Percentiles rank a stretch among this genome's conserved stretches.
Conservation (phyloP, 2,329 filamentous ascomycete species). For the Coniochaeta sp. region DNA sequence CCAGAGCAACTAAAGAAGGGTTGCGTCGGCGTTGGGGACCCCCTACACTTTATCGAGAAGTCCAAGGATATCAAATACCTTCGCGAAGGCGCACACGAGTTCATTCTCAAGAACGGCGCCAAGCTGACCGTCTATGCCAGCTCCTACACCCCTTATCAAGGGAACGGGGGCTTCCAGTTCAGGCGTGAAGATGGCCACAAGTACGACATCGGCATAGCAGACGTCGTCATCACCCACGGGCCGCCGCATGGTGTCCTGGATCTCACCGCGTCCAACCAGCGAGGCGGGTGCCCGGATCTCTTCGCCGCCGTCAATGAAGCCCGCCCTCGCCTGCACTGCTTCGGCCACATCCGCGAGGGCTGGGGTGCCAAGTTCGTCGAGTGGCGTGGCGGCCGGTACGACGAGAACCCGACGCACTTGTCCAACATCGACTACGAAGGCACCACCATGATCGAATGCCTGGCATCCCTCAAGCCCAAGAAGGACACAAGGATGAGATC, state of each 20-base stretch:
- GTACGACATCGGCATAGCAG: constrained; percentile 28
- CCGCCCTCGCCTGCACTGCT: constrained; percentile 44
- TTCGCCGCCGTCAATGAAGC: constrained; percentile 35
- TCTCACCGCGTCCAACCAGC: constrained; percentile 19
- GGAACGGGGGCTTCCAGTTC: constrained; percentile 46
- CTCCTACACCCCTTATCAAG: constrained; percentile 40
- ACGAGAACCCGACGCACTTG: constrained; percentile 28
- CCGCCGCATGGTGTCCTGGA: constrained; percentile 47
- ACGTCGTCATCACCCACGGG: constrained; percentile 49
- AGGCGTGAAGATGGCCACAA: constrained; percentile 25
- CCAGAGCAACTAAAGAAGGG: constrained; percentile 15
- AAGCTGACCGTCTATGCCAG: constrained; percentile 43
- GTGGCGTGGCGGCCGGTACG: constrained; percentile 32
- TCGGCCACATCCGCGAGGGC: constrained; percentile 52
- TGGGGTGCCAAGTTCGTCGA: constrained; percentile 49
- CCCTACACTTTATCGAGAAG: constrained; percentile 29
- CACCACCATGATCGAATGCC: constrained; percentile 28
- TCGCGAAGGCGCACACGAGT: constrained; percentile 40
- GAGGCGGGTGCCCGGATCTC: constrained; percentile 35
- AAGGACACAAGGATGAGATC: constrained; percentile 8
- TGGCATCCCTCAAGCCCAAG: constrained; percentile 16
- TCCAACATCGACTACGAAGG: constrained; percentile 38
- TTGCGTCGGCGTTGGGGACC: constrained; percentile 33
- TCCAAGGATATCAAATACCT: constrained; percentile 36
- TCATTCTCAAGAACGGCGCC: constrained; percentile 43